Evolutionary conservation across 2,329 filamentous ascomycete species (phyloP).

Genomic region (Fusarium coffeatum): DNA sequence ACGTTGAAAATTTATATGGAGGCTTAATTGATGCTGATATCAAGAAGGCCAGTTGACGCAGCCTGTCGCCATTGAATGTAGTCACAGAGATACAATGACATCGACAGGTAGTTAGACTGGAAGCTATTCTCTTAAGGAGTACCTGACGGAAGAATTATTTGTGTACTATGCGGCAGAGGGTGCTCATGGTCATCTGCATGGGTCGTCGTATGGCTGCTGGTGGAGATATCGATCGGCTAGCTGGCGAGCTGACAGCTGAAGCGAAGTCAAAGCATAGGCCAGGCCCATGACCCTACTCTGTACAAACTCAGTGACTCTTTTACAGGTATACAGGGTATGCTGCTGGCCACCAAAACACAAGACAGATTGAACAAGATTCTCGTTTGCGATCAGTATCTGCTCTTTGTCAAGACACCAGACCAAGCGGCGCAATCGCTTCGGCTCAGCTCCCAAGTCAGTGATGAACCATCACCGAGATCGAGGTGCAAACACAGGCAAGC

Average conservation of each 20-base stretch:
- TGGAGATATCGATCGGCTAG: background rate
- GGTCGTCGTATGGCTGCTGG: background rate
- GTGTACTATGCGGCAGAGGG: background rate
- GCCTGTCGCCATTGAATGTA: no score
- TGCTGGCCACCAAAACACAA: no score
- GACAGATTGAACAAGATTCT: no score
- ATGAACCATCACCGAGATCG: rapidly evolving
- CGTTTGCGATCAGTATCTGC: rapidly evolving
- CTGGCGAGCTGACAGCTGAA: background rate
- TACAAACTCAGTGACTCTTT: no score
- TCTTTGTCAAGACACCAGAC: no score
- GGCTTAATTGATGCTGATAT: background rate
- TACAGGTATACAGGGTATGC: background rate
- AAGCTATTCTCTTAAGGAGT: no score
- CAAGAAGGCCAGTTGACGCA: no score
- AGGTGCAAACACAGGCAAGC: background rate
- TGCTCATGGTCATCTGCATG: background rate
- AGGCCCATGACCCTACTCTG: background rate
- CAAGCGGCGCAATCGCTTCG: no score
- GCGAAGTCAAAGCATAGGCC: background rate
- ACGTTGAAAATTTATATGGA: background rate
- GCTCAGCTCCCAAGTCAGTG: background rate
- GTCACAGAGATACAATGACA: background rate
- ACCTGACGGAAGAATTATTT: background rate
- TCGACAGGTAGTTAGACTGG: no score